A percentile compares a stretch with the other conserved stretches of the same genome.
Conservation (phyloP, 2,329 filamentous ascomycete species). For the Ophiocordyceps camponoti-leonardi region DNA sequence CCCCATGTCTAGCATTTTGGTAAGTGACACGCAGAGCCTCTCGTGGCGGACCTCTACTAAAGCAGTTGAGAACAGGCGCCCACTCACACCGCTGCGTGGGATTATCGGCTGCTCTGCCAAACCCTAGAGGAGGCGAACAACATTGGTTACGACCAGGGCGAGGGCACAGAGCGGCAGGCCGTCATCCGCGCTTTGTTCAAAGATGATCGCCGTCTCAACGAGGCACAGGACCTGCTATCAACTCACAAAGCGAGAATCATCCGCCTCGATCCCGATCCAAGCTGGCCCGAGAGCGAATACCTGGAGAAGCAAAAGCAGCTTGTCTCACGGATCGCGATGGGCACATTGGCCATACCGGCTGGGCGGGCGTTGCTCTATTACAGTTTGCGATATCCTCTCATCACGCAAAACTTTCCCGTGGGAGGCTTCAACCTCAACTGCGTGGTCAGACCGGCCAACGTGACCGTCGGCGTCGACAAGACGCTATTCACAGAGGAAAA, state of each 20-base stretch:
- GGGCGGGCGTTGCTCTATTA: slow-evolving; percentile 81
- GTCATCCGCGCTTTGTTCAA: slow-evolving; percentile 79
- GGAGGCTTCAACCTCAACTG: slow-evolving; percentile 85
- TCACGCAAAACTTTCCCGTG: slow-evolving; percentile 84
- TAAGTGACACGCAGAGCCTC: slow-evolving; percentile 12
- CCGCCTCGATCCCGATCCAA: slow-evolving; percentile 56
- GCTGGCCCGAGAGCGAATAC: slow-evolving; percentile 72
- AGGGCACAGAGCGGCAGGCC: slow-evolving; percentile 67
- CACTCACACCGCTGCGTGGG: slow-evolving; percentile 50
- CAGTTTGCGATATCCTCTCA: slow-evolving; percentile 67
- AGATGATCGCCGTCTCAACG: slow-evolving; percentile 76
- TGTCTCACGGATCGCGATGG: slow-evolving; percentile 68
- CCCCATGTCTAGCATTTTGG: slow-evolving; percentile 21
- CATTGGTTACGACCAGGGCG: slow-evolving; percentile 56
- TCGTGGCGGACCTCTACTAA: not conserved
- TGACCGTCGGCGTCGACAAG: slow-evolving; percentile 86
- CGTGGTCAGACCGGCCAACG: slow-evolving; percentile 79
- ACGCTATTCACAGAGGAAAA: slow-evolving; percentile 83
- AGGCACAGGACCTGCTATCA: slow-evolving; percentile 72
- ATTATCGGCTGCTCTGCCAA: slow-evolving; percentile 63
- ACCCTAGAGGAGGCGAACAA: slow-evolving; percentile 40
- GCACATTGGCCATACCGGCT: slow-evolving; percentile 75
- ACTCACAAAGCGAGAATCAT: slow-evolving; percentile 65
- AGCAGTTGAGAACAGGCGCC: slow-evolving; percentile 26
- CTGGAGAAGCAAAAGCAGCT: slow-evolving; percentile 85